phyloP scores from a whole-genome alignment of 2,329 filamentous ascomycete species.

The Hypomyces rosellus region DNA sequence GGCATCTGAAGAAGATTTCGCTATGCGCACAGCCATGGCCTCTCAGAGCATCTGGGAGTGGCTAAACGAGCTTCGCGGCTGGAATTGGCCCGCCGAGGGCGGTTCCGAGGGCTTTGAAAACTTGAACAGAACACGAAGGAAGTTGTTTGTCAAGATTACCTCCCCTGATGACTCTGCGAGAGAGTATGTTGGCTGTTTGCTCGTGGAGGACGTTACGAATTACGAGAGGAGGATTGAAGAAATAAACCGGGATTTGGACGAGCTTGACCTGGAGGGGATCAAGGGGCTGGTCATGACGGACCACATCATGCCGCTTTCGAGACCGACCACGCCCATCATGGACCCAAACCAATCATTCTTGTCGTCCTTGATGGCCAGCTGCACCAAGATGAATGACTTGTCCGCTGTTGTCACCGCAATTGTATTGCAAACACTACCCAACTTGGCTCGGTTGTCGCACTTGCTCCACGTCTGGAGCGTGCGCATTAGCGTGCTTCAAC shows the following conservation, averaged over 20 bases:
- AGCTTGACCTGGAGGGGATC: conserved; percentile 74
- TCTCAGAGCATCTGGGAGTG: conserved; percentile 67
- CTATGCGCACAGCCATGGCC: conserved; percentile 61
- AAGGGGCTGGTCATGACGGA: conserved; percentile 81
- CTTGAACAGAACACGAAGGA: conserved; percentile 36
- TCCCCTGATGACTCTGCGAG: conserved; percentile 18
- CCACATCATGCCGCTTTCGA: conserved; percentile 56
- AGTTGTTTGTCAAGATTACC: conserved; percentile 25
- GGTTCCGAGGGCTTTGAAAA: conserved; percentile 50
- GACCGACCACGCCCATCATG: conserved; percentile 30
- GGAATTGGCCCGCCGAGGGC: conserved; percentile 48
- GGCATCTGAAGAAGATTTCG: conserved; percentile 62
- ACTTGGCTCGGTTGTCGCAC: conserved; percentile 64
- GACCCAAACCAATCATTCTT: conserved; percentile 28
- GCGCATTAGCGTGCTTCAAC: conserved; percentile 66
- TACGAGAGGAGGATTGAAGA: conserved; percentile 71
- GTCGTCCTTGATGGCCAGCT: conserved; percentile 41
- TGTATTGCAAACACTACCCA: conserved; percentile 80
- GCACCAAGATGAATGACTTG: conserved; percentile 77
- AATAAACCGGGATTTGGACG: conserved; percentile 63
- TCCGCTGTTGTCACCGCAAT: conserved; percentile 87
- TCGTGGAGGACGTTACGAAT: conserved; percentile 52
- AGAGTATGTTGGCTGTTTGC: conserved; percentile 64
- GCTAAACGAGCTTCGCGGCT: conserved; percentile 62
- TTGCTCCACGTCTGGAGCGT: conserved; percentile 74